These are phyloP conservation scores for Glaciozyma martinii DNA, from an alignment of 768 basidiomycete species.

Conservation along the genomic window DNA sequence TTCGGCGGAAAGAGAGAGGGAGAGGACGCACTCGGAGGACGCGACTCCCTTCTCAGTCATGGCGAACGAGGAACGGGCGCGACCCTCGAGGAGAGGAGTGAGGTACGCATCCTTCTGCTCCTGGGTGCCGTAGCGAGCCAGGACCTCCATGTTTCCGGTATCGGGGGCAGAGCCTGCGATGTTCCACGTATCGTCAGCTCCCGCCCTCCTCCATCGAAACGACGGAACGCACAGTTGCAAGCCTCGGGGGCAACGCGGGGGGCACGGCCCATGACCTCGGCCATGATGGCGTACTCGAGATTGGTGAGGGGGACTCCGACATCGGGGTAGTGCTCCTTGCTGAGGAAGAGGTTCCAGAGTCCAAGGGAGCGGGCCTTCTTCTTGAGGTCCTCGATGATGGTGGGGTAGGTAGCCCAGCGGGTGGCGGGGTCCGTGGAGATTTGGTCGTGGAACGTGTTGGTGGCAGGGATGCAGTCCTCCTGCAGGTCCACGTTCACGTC, in stretches of 20 bases:
- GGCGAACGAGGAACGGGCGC: conserved; percentile 86
- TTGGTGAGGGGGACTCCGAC: conserved; percentile 84
- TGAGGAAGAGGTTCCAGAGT: conserved; percentile 94
- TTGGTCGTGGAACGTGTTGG: conserved; percentile 62
- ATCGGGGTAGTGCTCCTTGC: conserved; percentile 63
- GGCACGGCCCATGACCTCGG: conserved; percentile 67
- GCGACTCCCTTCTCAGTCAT: conserved; percentile 85
- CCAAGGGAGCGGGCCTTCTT: conserved; percentile 75
- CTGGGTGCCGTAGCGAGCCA: conserved; percentile 84
- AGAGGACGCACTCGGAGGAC: conserved; percentile 22
- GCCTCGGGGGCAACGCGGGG: conserved; percentile 56
- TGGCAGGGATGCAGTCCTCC: conserved; percentile 81
- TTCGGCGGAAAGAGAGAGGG: conserved; percentile 45
- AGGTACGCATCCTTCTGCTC: conserved; percentile 90
- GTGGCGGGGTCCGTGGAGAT: conserved; percentile 61
- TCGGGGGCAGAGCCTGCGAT: conserved; percentile 42
- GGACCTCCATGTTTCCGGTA: conserved; percentile 98
- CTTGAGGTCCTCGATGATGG: conserved; percentile 75
- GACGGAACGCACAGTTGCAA: conserved; percentile 73
- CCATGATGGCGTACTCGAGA: conserved; percentile 97
- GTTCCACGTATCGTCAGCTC: not conserved
- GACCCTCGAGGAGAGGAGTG: conserved; percentile 73
- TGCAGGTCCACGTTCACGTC: conserved; percentile 38
- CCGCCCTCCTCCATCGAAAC: not conserved
- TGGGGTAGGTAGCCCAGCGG: conserved; percentile 78